These are phyloP conservation scores for Linnemannia hyalina DNA, from an alignment of 192 early-diverging fungal genomes.

Conservation along the genomic window DNA sequence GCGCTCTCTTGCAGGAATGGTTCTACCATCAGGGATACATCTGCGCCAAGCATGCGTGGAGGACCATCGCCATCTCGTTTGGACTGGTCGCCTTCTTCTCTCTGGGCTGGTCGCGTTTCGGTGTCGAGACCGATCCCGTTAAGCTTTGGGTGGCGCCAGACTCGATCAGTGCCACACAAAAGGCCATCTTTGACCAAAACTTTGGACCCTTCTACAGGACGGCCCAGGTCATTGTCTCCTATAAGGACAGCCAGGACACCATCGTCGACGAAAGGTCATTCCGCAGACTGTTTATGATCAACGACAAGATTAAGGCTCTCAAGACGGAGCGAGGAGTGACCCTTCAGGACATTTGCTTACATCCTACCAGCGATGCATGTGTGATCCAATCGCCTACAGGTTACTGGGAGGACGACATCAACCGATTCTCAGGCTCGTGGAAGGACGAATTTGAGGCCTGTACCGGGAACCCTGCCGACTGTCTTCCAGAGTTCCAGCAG, in stretches of 20 bases:
- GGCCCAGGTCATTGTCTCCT: slow-evolving; percentile 68
- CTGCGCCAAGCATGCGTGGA: slow-evolving; percentile 68
- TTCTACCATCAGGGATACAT: slow-evolving; percentile 71
- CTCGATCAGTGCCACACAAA: slow-evolving; percentile 64
- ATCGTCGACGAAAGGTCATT: slow-evolving; percentile 61
- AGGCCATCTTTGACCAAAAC: slow-evolving; percentile 71
- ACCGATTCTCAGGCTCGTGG: slow-evolving; percentile 60
- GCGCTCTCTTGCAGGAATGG: slow-evolving; percentile 65
- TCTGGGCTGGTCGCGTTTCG: slow-evolving; percentile 68
- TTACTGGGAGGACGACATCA: slow-evolving; percentile 70
- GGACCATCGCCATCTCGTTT: slow-evolving; percentile 58
- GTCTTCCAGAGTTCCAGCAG: slow-evolving; percentile 73
- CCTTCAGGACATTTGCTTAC: slow-evolving; percentile 69
- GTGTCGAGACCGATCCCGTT: slow-evolving; percentile 68
- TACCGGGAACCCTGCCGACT: slow-evolving; percentile 59
- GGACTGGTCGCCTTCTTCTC: slow-evolving; percentile 64
- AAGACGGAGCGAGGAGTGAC: slow-evolving; percentile 51
- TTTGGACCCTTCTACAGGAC: slow-evolving; percentile 79
- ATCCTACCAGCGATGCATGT: slow-evolving; percentile 70
- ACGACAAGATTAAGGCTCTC: slow-evolving; percentile 60
- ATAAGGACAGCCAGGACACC: slow-evolving; percentile 42
- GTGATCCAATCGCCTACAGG: slow-evolving; percentile 75
- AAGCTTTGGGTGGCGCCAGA: slow-evolving; percentile 73
- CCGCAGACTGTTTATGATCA: slow-evolving; percentile 62
- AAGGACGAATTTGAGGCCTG: slow-evolving; percentile 60